A percentile compares a stretch with the other conserved stretches of the same genome.
phyloP scores from a whole-genome alignment of 345 rosid species.

The Murraya paniculata region DNA sequence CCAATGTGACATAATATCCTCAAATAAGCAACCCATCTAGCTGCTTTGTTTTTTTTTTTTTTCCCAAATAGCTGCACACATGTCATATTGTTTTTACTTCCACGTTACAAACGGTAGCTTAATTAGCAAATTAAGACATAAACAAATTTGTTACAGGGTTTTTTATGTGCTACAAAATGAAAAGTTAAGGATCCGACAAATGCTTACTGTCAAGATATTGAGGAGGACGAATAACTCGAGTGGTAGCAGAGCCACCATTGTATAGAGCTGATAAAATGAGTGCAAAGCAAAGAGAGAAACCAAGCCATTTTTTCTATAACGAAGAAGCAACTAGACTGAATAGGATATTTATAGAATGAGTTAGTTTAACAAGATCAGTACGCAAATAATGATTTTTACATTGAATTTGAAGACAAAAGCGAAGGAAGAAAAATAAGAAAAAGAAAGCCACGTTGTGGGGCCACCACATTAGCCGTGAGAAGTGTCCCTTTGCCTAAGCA shows the following conservation, averaged over 20 bases:
- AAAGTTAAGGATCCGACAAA: neutral
- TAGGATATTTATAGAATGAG: neutral
- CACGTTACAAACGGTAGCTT: too few species aligned
- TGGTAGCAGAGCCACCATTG: neutral
- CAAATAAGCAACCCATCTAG: too few species aligned
- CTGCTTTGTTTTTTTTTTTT: too few species aligned
- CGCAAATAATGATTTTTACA: too few species aligned
- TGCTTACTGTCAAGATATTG: constrained; percentile 35
- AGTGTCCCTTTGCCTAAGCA: constrained; percentile 19
- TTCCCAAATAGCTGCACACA: too few species aligned
- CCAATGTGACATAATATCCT: too few species aligned
- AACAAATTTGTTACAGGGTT: too few species aligned
- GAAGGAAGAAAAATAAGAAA: neutral
- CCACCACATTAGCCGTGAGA: constrained; percentile 27
- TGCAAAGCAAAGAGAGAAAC: constrained; percentile 13
- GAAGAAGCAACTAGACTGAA: neutral
- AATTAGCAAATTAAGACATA: too few species aligned
- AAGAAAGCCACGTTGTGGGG: constrained; percentile 10
- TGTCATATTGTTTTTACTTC: too few species aligned
- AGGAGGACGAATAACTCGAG: constrained; percentile 9
- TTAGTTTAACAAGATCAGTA: neutral
- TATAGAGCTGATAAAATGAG: constrained; percentile 8
- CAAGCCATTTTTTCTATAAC: constrained; percentile 16
- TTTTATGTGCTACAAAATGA: too few species aligned
- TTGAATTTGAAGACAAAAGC: neutral